Evolutionary conservation across 345 rosid genomes (phyloP), one percentile per base, ranked within the genome.

Genomic region (Acer campestre): DNA sequence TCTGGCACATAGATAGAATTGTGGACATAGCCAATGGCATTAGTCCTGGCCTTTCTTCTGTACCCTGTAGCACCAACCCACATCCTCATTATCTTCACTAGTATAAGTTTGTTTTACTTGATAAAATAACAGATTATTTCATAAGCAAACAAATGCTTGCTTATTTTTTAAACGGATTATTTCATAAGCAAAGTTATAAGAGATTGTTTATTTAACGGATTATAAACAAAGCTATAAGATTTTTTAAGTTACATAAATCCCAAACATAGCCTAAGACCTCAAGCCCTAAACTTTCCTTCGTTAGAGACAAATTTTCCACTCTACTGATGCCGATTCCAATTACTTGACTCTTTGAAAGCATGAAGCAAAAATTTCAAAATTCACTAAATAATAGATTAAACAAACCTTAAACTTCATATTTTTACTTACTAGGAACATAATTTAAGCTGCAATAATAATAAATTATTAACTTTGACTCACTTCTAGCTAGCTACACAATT

Each of bases 21-120:
- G 80, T 86, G 62, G 95, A 87, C 91, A 93, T 90, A 61, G 97
- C 84, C 70, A 89, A 85, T 1, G 90, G 86, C 93, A 94, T 94
- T 31, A 97, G 81, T 40, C 98, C 98, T 0, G 90, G 93, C 10
- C 84, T 85, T 59, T 81, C 85, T 68, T 85, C 78, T 11, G 81
- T 83, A 61, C 99, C 99, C 98, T 91, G 89, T 61, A 77, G 68
- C 65, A 84, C 64, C 48, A 81, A 81, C 22, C 27, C 64, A 46
- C 17, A 10, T 31, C 53, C 16, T 29, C 62, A 51, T 68, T 27
- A 68, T 51, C 42, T 61, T 48, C 31, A 62, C 69, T 1, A 6
- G 10, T 20, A 61, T 14, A 23, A 42, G 4, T 7, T 58, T 11
- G 55, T 59, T 38, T 22, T 14, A 25, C 38, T 29, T 29, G 31